Evolutionary conservation across 208 protist genomes (phyloP).

Genomic region (Porcisia hertigi): DNA sequence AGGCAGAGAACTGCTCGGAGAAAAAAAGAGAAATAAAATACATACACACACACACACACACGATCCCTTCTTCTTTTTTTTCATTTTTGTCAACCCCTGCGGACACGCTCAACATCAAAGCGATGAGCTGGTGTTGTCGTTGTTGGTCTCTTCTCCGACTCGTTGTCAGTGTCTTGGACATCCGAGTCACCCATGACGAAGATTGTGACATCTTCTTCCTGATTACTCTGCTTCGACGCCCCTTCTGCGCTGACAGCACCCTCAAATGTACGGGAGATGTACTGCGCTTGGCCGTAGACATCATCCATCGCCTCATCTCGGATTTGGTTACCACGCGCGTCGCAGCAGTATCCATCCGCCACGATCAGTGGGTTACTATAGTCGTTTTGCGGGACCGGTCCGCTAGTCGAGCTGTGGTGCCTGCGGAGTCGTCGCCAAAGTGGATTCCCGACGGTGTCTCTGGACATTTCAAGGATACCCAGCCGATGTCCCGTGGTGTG

Average conservation of each 20-base stretch:
- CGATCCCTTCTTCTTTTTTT: no score
- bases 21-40: background rate
- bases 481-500: background rate
- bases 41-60: no score
- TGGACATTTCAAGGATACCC: background rate
- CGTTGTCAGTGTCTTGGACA: background rate
- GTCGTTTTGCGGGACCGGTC: background rate
- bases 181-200: background rate
- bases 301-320: background rate
- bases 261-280: background rate
- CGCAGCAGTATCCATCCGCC: conserved; percentile 13
- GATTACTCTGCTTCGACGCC: background rate
- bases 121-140: background rate
- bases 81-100: no score
- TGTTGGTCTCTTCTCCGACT: background rate
- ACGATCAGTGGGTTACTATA: background rate
- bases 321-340: background rate
- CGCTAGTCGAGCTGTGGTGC: background rate
- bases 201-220: background rate
- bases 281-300: conserved; percentile 5
- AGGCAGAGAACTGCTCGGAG: background rate
- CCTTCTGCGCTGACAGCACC: no score
- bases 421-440: background rate
- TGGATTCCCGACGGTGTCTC: background rate
- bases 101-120: no score